Conservation (phyloP, 345 rosid species). For the Eucalyptus curtisii region DNA sequence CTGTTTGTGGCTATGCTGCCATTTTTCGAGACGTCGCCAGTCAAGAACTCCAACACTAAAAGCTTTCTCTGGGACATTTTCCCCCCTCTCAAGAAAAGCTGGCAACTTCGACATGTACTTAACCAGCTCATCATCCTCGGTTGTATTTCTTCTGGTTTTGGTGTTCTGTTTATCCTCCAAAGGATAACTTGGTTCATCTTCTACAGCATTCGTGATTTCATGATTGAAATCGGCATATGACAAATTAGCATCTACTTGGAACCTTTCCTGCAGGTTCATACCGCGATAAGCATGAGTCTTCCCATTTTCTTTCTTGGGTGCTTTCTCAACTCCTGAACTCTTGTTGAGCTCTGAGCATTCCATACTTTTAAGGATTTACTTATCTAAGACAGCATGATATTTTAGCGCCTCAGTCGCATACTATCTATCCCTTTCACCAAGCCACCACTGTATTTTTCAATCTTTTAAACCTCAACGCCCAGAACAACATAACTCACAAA, state of each 20-base stretch:
- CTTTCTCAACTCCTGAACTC: background rate
- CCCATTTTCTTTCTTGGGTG: background rate
- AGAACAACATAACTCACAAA: background rate
- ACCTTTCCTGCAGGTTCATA: slow-evolving; percentile 19
- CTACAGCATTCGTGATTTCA: slow-evolving; percentile 26
- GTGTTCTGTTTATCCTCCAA: slow-evolving; percentile 12
- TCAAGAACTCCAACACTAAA: slow-evolving; percentile 89
- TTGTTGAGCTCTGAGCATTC: background rate
- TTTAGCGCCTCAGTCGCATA: background rate
- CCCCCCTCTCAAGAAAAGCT: slow-evolving; percentile 59
- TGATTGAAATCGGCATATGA: slow-evolving; percentile 34
- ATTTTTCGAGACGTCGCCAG: slow-evolving; percentile 80
- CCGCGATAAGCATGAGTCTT: background rate
- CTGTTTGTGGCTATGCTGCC: slow-evolving; percentile 55
- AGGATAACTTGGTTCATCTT: slow-evolving; percentile 19
- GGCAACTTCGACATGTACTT: slow-evolving; percentile 89
- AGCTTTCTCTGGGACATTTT: slow-evolving; percentile 37
- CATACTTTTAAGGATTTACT: background rate
- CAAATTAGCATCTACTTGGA: slow-evolving; percentile 24
- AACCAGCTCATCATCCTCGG: slow-evolving; percentile 62
- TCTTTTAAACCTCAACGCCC: background rate
- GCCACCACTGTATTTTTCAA: background rate
- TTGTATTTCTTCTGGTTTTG: slow-evolving; percentile 1
- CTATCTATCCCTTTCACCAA: background rate
- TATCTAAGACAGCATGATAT: background rate